These are phyloP conservation scores for Lentinula novae-zelandiae DNA, from an alignment of 1,284 basidiomycete genomes.

Conservation along the genomic window DNA sequence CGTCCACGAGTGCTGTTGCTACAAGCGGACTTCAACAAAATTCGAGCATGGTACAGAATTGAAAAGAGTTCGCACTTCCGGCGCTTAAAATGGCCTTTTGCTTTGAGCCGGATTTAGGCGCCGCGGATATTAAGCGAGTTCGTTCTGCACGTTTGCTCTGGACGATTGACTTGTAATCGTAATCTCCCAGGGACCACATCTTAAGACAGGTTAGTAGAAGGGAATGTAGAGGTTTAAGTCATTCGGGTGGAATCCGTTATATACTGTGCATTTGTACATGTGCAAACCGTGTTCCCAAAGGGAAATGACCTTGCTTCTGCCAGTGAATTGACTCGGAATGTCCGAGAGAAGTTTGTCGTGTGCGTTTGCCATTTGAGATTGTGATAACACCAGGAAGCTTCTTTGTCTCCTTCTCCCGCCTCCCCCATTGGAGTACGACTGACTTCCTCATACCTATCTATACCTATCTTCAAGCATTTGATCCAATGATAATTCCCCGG, in stretches of 20 bases:
- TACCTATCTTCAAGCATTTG: too few species aligned
- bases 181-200: conserved; percentile 41
- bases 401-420: background rate
- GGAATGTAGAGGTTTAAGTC: background rate
- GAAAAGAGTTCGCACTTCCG: background rate
- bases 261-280: background rate
- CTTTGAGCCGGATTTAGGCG: conserved; percentile 5
- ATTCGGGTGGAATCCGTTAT: background rate
- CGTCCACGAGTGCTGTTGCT: conserved; percentile 62
- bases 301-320: background rate
- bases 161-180: conserved; percentile 27
- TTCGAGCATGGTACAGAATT: background rate
- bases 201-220: background rate
- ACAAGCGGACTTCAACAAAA: background rate
- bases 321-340: background rate
- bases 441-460: too few species aligned
- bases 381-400: background rate
- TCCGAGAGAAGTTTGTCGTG: background rate
- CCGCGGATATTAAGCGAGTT: conserved; percentile 26
- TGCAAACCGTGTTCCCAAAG: background rate
- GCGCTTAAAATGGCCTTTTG: background rate
- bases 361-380: background rate
- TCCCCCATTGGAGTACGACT: background rate
- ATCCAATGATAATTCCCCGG: too few species aligned
- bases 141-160: conserved; percentile 32